Conservation (phyloP, 106 monocot species). For the Dendrobium chrysotoxum region DNA sequence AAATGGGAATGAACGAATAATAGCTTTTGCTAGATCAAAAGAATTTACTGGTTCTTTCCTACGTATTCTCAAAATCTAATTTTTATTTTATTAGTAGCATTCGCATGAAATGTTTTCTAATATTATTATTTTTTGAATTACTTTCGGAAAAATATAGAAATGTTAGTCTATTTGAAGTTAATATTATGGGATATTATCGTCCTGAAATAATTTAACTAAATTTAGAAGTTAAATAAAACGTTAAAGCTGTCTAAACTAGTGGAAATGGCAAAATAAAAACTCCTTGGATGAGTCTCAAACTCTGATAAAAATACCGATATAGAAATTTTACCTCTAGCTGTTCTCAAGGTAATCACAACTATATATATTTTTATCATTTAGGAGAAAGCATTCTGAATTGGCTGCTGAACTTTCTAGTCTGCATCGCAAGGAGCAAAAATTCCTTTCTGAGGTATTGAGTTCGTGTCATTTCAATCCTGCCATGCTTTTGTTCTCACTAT, state of each 20-base stretch:
- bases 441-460: slow-evolving; percentile 62
- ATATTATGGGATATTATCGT: background rate
- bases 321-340: background rate
- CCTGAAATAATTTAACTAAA: background rate
- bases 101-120: background rate
- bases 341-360: background rate
- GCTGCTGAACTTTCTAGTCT: slow-evolving; percentile 62
- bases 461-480: background rate
- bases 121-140: background rate
- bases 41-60: background rate
- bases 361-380: slow-evolving; percentile 19
- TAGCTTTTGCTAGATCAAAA: background rate
- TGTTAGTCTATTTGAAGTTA: background rate
- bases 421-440: slow-evolving; percentile 67
- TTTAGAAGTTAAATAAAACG: background rate
- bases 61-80: background rate
- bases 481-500: background rate
- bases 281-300: background rate
- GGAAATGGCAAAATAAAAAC: background rate
- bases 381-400: slow-evolving; percentile 85
- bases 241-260: background rate
- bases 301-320: background rate
- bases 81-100: background rate
- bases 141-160: background rate
- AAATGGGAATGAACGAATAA: background rate